Conservation (phyloP, 176 grass and related monocot genomes). For the Oryza meyeriana region DNA sequence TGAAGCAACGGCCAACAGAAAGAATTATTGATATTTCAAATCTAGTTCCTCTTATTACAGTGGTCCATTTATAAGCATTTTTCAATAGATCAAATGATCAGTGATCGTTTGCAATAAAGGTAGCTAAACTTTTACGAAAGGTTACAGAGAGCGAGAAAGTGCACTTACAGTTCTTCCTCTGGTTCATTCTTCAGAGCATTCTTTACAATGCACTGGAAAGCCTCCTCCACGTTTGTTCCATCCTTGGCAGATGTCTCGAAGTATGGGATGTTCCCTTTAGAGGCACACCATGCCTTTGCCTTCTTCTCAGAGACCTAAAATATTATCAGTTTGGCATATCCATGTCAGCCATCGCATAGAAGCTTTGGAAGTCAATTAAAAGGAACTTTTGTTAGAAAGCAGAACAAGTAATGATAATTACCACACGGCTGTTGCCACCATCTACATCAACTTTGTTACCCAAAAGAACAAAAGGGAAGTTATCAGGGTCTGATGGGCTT, state of each 20-base stretch:
- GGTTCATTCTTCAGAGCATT: slow-evolving; percentile 94
- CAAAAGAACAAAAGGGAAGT: slow-evolving; percentile 81
- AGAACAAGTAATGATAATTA: slow-evolving; percentile 27
- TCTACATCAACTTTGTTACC: slow-evolving; percentile 89
- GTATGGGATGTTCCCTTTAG: slow-evolving; percentile 93
- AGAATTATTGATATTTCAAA: not conserved
- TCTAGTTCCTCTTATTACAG: not conserved
- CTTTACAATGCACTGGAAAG: slow-evolving; percentile 88
- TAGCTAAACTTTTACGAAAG: not conserved
- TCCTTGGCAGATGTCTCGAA: slow-evolving; percentile 98
- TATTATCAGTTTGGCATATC: not conserved
- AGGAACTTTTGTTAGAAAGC: not conserved
- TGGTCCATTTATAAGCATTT: not conserved
- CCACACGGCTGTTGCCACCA: slow-evolving; percentile 78
- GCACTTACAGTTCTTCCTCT: slow-evolving; percentile 88
- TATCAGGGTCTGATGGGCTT: slow-evolving; percentile 79
- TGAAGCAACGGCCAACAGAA: not conserved
- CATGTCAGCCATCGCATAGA: slow-evolving; percentile 11
- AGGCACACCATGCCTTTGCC: slow-evolving; percentile 87
- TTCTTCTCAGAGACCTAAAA: slow-evolving; percentile 96
- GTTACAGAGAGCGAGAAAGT: not conserved
- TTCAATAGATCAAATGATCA: not conserved
- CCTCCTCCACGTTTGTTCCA: slow-evolving; percentile 86
- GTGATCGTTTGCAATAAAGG: not conserved
- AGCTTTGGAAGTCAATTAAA: not conserved